Conservation (phyloP, 768 basidiomycete genomes). For the Leccinum sublutescens region DNA sequence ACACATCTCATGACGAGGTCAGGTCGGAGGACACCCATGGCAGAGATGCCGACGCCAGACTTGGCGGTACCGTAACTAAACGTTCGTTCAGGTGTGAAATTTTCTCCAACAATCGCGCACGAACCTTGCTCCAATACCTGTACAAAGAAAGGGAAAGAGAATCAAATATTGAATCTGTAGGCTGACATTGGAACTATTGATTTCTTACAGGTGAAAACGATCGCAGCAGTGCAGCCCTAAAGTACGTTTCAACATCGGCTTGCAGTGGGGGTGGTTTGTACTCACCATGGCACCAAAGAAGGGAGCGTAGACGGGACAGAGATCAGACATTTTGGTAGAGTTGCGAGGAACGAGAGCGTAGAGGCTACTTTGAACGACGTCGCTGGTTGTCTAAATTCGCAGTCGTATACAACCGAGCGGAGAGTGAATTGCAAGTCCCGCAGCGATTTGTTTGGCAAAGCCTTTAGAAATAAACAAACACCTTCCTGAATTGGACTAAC, state of each 20-base stretch:
- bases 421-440: constrained; percentile 11
- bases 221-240: constrained; percentile 94
- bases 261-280: constrained; percentile 1
- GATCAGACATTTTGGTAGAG: constrained; percentile 57
- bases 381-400: constrained; percentile 5
- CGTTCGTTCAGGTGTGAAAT: background rate
- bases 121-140: constrained; percentile 86
- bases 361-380: background rate
- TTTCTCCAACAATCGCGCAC: constrained; percentile 17
- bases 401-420: constrained; percentile 27
- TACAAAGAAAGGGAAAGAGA: background rate
- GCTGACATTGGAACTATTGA: background rate
- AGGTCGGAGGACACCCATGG: constrained; percentile 96
- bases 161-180: background rate
- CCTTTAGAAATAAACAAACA: constrained; percentile 33
- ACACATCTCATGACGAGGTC: constrained; percentile 99
- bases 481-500: constrained; percentile 6
- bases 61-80: constrained; percentile 98
- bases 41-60: constrained; percentile 95
- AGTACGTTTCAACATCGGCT: constrained; percentile 12
- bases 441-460: constrained; percentile 26
- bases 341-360: constrained; percentile 3
- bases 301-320: constrained; percentile 93
- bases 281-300: constrained; percentile 97
- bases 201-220: constrained; percentile 92